Conservation (phyloP, 306 rosid genomes). For the Sicyos edulis region DNA sequence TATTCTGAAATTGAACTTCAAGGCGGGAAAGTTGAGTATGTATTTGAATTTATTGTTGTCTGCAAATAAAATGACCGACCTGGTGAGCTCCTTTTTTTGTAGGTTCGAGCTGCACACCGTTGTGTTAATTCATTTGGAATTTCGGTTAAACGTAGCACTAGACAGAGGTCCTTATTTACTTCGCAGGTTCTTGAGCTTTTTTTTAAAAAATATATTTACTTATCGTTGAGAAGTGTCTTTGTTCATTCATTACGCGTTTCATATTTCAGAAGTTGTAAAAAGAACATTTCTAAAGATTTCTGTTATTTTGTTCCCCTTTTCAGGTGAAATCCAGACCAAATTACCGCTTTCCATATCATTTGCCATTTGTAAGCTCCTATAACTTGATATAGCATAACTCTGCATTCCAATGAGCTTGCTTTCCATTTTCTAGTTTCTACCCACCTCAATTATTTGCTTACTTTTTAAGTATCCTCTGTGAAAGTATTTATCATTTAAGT, state of each 20-base stretch:
- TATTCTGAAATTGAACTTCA: not conserved
- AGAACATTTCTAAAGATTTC: not conserved
- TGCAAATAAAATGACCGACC: not conserved
- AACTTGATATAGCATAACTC: not conserved
- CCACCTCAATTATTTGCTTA: not conserved
- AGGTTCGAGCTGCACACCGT: slow-evolving; percentile 40
- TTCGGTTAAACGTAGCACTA: slow-evolving; percentile 39
- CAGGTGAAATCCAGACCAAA: slow-evolving; percentile 40
- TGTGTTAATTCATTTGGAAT: slow-evolving; percentile 35
- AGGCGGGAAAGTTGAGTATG: not conserved
- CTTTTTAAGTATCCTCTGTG: not conserved
- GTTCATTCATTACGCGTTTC: no score
- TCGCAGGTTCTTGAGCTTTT: slow-evolving; percentile 45
- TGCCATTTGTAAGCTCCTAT: slow-evolving; percentile 45
- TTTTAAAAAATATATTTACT: not conserved
- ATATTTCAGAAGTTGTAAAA: not conserved
- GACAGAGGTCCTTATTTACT: slow-evolving; percentile 44
- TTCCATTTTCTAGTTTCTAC: not conserved
- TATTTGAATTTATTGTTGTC: not conserved
- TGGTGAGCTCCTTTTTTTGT: slow-evolving; percentile 25
- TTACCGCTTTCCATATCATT: slow-evolving; percentile 30
- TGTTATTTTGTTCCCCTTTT: slow-evolving; percentile 15
- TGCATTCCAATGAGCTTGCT: not conserved
- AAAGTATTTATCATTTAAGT: not conserved
- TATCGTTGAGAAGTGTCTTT: no score